These are phyloP conservation scores for Acmispon strigosus DNA, from an alignment of 306 rosid species.

Conservation along the genomic window DNA sequence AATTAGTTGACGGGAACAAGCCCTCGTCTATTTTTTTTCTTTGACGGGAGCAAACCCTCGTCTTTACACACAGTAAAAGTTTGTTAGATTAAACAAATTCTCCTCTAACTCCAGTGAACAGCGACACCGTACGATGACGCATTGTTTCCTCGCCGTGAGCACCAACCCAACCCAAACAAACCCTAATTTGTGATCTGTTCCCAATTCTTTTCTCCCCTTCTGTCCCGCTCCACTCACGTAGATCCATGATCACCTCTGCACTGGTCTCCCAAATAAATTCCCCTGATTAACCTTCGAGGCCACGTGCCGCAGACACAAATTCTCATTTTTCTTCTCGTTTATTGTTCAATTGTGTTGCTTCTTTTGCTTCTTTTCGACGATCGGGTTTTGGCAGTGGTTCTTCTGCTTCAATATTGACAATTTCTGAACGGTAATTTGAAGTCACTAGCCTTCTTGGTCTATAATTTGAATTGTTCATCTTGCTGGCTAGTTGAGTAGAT, in stretches of 20 bases:
- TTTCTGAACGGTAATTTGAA: slow-evolving; percentile 29
- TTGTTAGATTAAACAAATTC: too few relatives aligned
- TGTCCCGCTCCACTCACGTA: background rate
- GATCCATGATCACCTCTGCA: too few relatives aligned
- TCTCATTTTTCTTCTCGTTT: background rate
- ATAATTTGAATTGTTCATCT: slow-evolving; percentile 5
- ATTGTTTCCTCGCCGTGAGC: slow-evolving; percentile 39
- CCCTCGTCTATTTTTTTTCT: too few relatives aligned
- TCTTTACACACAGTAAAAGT: too few relatives aligned
- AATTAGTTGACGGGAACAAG: too few relatives aligned
- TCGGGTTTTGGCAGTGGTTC: slow-evolving; percentile 28
- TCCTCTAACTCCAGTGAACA: background rate
- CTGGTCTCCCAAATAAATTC: background rate
- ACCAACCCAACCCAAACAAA: slow-evolving; percentile 25
- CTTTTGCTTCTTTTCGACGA: slow-evolving; percentile 16
- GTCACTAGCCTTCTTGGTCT: slow-evolving; percentile 1
- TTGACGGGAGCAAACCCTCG: too few relatives aligned
- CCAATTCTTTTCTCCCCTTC: slow-evolving; percentile 18
- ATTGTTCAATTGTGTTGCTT: background rate
- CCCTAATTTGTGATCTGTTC: slow-evolving; percentile 50
- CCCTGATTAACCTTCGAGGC: slow-evolving; percentile 14
- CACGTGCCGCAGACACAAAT: too few relatives aligned
- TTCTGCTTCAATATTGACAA: slow-evolving; percentile 20
- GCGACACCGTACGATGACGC: slow-evolving; percentile 62
- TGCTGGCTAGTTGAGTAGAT: background rate